Evolutionary conservation across 352 stramenopile species (phyloP).

Genomic region (Phytophthora meadii): DNA sequence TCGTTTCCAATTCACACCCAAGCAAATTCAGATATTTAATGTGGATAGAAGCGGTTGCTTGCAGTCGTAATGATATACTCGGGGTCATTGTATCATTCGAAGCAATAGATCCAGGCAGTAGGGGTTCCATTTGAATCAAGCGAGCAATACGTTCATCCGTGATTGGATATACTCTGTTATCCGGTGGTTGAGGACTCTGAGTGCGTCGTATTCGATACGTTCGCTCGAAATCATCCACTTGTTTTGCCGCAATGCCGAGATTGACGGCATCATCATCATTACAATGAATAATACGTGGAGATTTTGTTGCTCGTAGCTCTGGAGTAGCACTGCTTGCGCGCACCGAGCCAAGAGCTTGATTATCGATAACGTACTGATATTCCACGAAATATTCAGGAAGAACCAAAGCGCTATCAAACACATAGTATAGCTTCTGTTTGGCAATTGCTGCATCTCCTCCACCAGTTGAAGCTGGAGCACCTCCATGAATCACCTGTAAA

Average conservation of each 20-base stretch:
- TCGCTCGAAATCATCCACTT: conserved; percentile 66
- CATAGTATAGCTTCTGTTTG: conserved; percentile 77
- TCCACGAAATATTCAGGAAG: conserved; percentile 90
- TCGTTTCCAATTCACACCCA: conserved; percentile 54
- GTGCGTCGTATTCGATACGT: conserved; percentile 59
- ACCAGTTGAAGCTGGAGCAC: conserved; percentile 11
- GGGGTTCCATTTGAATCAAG: conserved; percentile 55
- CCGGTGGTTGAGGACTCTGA: conserved; percentile 25
- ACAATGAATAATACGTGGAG: conserved; percentile 9
- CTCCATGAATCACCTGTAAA: conserved; percentile 53
- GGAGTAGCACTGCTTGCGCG: conserved; percentile 3
- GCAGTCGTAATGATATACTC: conserved; percentile 12
- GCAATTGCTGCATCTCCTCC: conserved; percentile 18
- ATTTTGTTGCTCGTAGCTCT: conserved; percentile 7
- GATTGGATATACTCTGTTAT: conserved; percentile 19
- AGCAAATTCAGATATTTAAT: conserved; percentile 64
- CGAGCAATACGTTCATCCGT: conserved; percentile 38
- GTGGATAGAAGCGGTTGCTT: conserved; percentile 18
- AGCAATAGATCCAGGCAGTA: conserved; percentile 22
- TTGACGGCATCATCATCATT: conserved; percentile 40
- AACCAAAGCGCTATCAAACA: conserved; percentile 82
- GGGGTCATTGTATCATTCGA: not conserved
- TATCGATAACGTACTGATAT: conserved; percentile 66
- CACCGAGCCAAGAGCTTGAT: conserved; percentile 8
- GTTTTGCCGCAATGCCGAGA: conserved; percentile 38